phyloP scores from a whole-genome alignment of 768 basidiomycete species.

The Lactarius pseudohatsudake region DNA sequence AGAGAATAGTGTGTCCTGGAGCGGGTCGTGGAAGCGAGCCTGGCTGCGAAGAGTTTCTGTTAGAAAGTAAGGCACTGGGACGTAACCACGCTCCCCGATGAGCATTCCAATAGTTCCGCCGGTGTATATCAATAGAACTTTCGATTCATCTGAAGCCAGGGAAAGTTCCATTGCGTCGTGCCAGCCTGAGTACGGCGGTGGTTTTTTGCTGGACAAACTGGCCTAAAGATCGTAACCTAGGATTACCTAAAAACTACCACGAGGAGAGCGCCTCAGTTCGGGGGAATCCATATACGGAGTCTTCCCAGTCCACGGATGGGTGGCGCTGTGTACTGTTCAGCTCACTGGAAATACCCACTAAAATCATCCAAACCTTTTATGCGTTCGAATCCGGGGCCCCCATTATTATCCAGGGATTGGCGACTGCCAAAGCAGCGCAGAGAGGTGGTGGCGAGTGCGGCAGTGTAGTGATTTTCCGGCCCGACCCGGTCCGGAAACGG shows the following conservation, averaged over 20 bases:
- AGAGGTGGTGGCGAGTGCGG: too few species aligned
- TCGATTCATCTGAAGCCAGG: conserved; percentile 62
- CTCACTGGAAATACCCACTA: too few species aligned
- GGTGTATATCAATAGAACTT: conserved; percentile 87
- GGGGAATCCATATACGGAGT: too few species aligned
- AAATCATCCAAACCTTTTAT: too few species aligned
- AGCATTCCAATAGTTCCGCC: conserved; percentile 93
- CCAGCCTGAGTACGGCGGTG: background rate
- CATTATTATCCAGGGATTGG: too few species aligned
- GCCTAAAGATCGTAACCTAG: too few species aligned
- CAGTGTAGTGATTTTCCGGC: background rate
- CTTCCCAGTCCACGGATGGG: too few species aligned
- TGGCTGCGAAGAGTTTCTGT: conserved; percentile 82
- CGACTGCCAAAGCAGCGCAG: too few species aligned
- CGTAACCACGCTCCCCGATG: conserved; percentile 70
- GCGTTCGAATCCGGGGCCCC: too few species aligned
- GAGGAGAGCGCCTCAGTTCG: too few species aligned
- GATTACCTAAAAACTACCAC: too few species aligned
- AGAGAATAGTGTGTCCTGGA: conserved; percentile 83
- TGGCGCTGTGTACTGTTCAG: too few species aligned
- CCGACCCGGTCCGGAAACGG: background rate
- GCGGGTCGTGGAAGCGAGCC: conserved; percentile 88
- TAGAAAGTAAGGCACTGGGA: conserved; percentile 84
- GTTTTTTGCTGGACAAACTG: background rate
- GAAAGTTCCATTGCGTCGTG: conserved; percentile 45